Conservation (phyloP, 2,329 filamentous ascomycete species). For the Phialemoniopsis sp. region DNA sequence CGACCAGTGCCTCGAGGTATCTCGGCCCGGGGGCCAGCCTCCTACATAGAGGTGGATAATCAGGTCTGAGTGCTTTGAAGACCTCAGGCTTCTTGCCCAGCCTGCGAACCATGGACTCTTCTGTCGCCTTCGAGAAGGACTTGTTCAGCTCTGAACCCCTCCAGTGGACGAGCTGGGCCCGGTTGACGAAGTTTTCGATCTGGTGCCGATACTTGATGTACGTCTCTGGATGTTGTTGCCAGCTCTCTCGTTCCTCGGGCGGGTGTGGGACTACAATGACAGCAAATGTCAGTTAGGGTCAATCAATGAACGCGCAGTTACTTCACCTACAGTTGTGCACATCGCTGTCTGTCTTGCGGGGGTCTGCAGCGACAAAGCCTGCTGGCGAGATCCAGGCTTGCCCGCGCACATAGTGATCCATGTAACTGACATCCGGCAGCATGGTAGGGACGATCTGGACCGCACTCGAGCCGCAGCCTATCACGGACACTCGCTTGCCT, state of each 20-base stretch:
- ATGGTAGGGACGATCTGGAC: conserved; percentile 38
- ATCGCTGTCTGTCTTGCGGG: background rate
- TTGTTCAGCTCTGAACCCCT: conserved; percentile 12
- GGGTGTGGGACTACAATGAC: background rate
- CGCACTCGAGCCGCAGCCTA: conserved; percentile 51
- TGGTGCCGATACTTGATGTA: background rate
- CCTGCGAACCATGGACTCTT: conserved; percentile 17
- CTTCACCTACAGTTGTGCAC: too few species aligned
- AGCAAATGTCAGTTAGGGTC: background rate
- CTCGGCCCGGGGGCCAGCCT: conserved; percentile 18
- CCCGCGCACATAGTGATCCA: conserved; percentile 14
- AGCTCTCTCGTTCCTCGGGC: background rate
- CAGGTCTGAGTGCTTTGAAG: conserved; percentile 16
- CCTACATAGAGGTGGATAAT: conserved; percentile 10
- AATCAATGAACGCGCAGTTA: too few species aligned
- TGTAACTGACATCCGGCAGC: conserved; percentile 9
- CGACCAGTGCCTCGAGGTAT: too few species aligned
- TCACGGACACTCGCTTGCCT: conserved; percentile 44
- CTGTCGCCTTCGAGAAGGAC: conserved; percentile 13
- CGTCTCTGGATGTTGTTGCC: background rate
- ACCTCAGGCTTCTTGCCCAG: conserved; percentile 24
- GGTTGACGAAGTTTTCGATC: background rate
- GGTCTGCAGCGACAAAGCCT: conserved; percentile 19
- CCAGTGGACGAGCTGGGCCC: conserved; percentile 14
- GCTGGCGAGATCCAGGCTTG: conserved; percentile 14